phyloP scores from a whole-genome alignment of 2,329 filamentous ascomycete genomes.

The Elsinoe australis region DNA sequence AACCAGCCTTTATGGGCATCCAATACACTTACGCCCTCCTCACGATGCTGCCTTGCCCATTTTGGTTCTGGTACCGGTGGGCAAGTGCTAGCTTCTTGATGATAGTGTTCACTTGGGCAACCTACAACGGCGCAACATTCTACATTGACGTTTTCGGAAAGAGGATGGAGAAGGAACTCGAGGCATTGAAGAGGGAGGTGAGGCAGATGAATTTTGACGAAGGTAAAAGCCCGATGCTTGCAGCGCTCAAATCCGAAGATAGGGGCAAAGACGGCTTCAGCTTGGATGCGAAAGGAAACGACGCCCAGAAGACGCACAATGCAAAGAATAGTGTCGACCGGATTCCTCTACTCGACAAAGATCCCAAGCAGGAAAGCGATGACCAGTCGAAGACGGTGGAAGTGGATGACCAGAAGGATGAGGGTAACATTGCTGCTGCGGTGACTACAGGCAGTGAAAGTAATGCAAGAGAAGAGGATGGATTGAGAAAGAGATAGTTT shows the following conservation, averaged over 20 bases:
- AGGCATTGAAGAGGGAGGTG: constrained; percentile 80
- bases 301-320: constrained; percentile 11
- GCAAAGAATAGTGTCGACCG: constrained; percentile 41
- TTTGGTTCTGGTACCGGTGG: constrained; percentile 89
- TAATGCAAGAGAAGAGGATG: not conserved
- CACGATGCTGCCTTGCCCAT: constrained; percentile 87
- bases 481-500: constrained; percentile 14
- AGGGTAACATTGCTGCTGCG: constrained; percentile 6
- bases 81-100: constrained; percentile 70
- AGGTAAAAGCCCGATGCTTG: constrained; percentile 17
- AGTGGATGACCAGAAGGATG: constrained; percentile 6
- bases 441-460: not conserved
- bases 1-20: constrained; percentile 89
- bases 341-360: constrained; percentile 48
- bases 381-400: not conserved
- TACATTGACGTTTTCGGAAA: constrained; percentile 98
- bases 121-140: constrained; percentile 94
- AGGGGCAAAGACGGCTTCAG: constrained; percentile 17
- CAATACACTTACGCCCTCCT: constrained; percentile 85
- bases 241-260: constrained; percentile 4
- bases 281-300: constrained; percentile 1
- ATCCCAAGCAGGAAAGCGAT: not conserved
- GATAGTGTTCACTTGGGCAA: constrained; percentile 83
- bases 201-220: constrained; percentile 67
- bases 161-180: constrained; percentile 91